Conservation (phyloP, 371 early-diverging fungal genomes). For the Circinella umbellata region DNA sequence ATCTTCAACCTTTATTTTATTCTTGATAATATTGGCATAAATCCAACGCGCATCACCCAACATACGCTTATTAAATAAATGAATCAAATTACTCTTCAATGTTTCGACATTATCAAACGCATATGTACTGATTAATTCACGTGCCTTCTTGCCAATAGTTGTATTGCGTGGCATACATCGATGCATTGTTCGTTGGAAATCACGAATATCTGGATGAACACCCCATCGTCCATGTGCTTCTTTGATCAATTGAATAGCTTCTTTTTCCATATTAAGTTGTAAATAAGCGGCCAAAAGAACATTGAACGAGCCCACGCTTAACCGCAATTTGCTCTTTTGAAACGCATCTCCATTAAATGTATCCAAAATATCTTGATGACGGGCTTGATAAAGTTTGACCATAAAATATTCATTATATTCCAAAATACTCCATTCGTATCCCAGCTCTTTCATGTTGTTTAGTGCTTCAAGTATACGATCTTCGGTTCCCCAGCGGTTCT, state of each 20-base stretch:
- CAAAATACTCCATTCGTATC: conserved; percentile 33
- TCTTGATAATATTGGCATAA: conserved; percentile 21
- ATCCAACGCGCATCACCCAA: conserved; percentile 29
- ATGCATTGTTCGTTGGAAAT: conserved; percentile 44
- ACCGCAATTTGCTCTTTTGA: conserved; percentile 9
- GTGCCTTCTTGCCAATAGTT: conserved; percentile 27
- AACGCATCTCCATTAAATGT: conserved; percentile 23
- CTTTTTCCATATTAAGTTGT: conserved; percentile 25
- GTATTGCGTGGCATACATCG: conserved; percentile 41
- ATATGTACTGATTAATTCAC: conserved; percentile 28
- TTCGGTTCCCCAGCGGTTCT: conserved; percentile 41
- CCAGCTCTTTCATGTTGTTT: conserved; percentile 39
- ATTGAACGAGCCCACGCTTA: conserved; percentile 43
- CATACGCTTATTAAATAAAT: conserved; percentile 30
- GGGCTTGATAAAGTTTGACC: conserved; percentile 40
- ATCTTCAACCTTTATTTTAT: conserved; percentile 16
- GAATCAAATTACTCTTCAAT: conserved; percentile 37
- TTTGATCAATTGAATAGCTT: conserved; percentile 37
- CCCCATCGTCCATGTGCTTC: conserved; percentile 21
- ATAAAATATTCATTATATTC: conserved; percentile 54
- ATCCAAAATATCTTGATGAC: conserved; percentile 40
- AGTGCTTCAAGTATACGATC: conserved; percentile 38
- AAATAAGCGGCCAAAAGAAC: conserved; percentile 49
- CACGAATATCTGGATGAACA: conserved; percentile 35
- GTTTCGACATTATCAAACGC: conserved; percentile 27